Percentiles rank a stretch among this genome's conserved stretches.
Conservation (phyloP, 352 stramenopile genomes). For the Phytophthora fragariaefolia region DNA sequence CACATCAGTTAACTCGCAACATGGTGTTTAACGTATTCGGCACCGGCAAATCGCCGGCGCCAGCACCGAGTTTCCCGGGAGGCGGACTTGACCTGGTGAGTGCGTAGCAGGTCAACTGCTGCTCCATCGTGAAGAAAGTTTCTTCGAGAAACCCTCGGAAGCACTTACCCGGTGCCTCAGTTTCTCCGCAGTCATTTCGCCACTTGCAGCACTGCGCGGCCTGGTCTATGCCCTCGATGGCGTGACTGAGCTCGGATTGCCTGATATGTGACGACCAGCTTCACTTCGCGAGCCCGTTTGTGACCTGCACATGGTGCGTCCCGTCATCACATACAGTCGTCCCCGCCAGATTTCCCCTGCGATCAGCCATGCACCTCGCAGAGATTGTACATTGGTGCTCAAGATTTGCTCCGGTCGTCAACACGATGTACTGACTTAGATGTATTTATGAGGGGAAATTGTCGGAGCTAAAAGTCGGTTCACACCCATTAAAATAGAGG, state of each 20-base stretch:
- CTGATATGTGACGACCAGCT: constrained; percentile 12
- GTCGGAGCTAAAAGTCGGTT: too few relatives aligned
- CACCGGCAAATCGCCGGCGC: constrained; percentile 9
- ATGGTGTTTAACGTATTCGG: constrained; percentile 1
- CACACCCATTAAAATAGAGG: too few relatives aligned
- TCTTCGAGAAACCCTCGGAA: not conserved
- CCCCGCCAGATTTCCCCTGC: too few relatives aligned
- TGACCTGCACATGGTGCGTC: too few relatives aligned
- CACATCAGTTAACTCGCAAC: not conserved
- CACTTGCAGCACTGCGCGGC: not conserved
- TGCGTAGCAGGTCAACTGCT: not conserved
- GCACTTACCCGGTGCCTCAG: too few relatives aligned
- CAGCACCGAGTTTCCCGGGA: too few relatives aligned
- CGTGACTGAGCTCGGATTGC: constrained; percentile 8
- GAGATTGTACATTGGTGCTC: too few relatives aligned
- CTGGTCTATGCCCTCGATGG: not conserved
- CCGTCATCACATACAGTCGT: too few relatives aligned
- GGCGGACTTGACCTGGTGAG: constrained; percentile 15
- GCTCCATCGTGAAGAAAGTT: not conserved
- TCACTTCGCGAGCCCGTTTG: constrained; percentile 13
- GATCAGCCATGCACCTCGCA: too few relatives aligned
- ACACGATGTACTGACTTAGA: too few relatives aligned
- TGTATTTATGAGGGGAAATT: too few relatives aligned
- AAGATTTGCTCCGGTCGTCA: too few relatives aligned
- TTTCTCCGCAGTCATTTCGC: not conserved